These are phyloP conservation scores for Marsdenia floribunda DNA, from an alignment of 257 asterid species.

Conservation along the genomic window DNA sequence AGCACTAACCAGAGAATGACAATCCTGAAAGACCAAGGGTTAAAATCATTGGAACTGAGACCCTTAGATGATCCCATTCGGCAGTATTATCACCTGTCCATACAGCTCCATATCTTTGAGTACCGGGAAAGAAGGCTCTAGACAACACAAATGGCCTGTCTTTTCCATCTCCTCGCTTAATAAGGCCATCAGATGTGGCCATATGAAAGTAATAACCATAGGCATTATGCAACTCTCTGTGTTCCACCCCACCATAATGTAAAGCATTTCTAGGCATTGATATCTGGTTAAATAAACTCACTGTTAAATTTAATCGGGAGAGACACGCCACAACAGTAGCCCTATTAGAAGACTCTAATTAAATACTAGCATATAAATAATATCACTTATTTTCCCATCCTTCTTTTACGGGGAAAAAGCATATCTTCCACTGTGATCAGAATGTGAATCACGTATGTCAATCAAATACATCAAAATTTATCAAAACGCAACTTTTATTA, in stretches of 20 bases:
- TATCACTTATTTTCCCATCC: neutral
- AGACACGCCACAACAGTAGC: neutral
- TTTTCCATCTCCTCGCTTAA: constrained; percentile 72
- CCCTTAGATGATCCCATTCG: constrained; percentile 92
- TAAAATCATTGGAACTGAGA: constrained; percentile 90
- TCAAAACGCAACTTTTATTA: neutral
- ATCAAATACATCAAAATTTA: neutral
- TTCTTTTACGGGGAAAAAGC: neutral
- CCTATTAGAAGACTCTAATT: neutral
- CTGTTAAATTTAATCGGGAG: neutral
- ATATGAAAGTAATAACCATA: constrained; percentile 96
- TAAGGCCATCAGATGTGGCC: constrained; percentile 92
- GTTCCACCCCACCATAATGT: constrained; percentile 83
- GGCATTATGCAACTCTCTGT: constrained; percentile 90
- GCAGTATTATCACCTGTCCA: constrained; percentile 99
- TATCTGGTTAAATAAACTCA: constrained; percentile 39
- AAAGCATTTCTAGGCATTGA: constrained; percentile 94
- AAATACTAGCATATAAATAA: neutral
- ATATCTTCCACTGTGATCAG: neutral
- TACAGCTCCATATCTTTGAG: constrained; percentile 89
- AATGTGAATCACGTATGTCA: neutral
- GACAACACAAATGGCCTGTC: constrained; percentile 94
- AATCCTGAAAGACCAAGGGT: constrained; percentile 91
- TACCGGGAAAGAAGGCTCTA: constrained; percentile 94
- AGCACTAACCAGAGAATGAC: constrained; percentile 70